A percentile compares a stretch with the other conserved stretches of the same genome.
Conservation (phyloP, 108 stramenopile genomes). For the Nitzschia inconspicua region DNA sequence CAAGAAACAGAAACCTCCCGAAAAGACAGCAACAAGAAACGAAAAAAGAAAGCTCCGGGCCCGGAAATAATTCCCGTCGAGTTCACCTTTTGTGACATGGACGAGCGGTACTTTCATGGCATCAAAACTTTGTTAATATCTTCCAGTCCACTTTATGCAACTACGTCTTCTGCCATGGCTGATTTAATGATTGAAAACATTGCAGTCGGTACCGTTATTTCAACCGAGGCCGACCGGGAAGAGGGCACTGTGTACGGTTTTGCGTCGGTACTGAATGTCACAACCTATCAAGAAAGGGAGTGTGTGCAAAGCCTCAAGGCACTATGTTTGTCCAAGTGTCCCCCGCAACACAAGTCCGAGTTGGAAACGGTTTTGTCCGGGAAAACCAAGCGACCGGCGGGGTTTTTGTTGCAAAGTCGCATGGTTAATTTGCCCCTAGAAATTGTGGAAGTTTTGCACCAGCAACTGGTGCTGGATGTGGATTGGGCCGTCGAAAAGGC, state of each 20-base stretch:
- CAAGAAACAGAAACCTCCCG: conserved; percentile 5
- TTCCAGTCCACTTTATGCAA: conserved; percentile 45
- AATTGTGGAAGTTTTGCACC: conserved; percentile 71
- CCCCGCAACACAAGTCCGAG: conserved; percentile 57
- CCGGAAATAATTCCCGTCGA: conserved; percentile 69
- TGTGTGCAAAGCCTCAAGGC: conserved; percentile 60
- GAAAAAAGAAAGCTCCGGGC: conserved; percentile 34
- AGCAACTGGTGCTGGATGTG: conserved; percentile 80
- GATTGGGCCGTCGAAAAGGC: conserved; percentile 77
- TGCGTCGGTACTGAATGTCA: conserved; percentile 76
- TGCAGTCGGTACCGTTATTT: conserved; percentile 70
- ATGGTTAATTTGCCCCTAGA: conserved; percentile 85
- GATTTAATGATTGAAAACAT: conserved; percentile 80
- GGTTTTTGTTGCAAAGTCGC: conserved; percentile 79
- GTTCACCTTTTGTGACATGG: conserved; percentile 82
- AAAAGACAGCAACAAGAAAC: conserved; percentile 30
- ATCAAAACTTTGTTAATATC: conserved; percentile 60
- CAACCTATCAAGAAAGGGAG: conserved; percentile 45
- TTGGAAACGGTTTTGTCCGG: conserved; percentile 70
- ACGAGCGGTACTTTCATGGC: conserved; percentile 79
- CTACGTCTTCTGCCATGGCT: conserved; percentile 56
- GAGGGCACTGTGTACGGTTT: conserved; percentile 76
- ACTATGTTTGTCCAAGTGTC: conserved; percentile 58
- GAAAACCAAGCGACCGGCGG: conserved; percentile 75
- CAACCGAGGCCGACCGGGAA: conserved; percentile 38